Percentiles rank a stretch among this genome's conserved stretches.
phyloP scores from a whole-genome alignment of 2,329 filamentous ascomycete species.

The Tolypocladium capitatum region DNA sequence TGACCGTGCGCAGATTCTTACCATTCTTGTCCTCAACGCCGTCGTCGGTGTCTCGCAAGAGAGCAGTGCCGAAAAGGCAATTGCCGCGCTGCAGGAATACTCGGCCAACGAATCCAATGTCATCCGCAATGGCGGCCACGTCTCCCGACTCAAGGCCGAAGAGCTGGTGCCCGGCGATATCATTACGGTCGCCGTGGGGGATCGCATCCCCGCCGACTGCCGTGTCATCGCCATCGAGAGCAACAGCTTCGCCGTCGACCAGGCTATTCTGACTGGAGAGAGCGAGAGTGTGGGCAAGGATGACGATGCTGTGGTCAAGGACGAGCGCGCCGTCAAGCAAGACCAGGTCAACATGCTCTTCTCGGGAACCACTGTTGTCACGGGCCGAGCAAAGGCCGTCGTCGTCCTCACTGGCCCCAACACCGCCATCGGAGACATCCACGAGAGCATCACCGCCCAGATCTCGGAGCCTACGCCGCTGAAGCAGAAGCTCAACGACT shows the following conservation, averaged over 20 bases:
- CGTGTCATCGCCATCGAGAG: slow-evolving; percentile 80
- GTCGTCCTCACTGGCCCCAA: slow-evolving; percentile 81
- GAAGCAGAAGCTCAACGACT: slow-evolving; percentile 98
- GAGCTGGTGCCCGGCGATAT: slow-evolving; percentile 93
- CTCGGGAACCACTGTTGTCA: slow-evolving; percentile 94
- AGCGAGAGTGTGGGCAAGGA: slow-evolving; percentile 95
- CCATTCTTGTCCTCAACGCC: slow-evolving; percentile 90
- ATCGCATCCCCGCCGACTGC: slow-evolving; percentile 91
- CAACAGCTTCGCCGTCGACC: slow-evolving; percentile 94
- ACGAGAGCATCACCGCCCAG: slow-evolving; percentile 95
- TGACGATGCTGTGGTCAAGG: slow-evolving; percentile 49
- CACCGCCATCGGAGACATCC: slow-evolving; percentile 96
- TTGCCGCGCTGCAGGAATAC: slow-evolving; percentile 95
- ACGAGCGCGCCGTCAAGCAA: slow-evolving; percentile 83
- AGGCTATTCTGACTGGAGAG: slow-evolving; percentile 93
- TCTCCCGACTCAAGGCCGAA: slow-evolving; percentile 83
- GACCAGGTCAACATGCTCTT: slow-evolving; percentile 98
- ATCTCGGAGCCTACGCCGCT: slow-evolving; percentile 94
- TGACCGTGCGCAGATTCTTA: slow-evolving; percentile 57
- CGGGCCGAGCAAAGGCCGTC: slow-evolving; percentile 79
- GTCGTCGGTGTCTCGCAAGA: slow-evolving; percentile 97
- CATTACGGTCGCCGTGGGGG: slow-evolving; percentile 74
- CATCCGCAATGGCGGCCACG: slow-evolving; percentile 62
- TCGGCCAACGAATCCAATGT: slow-evolving; percentile 97
- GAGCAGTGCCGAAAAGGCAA: slow-evolving; percentile 96